Percentiles rank a stretch among this genome's conserved stretches.
Conservation (phyloP, 352 stramenopile genomes). For the Phytophthora sp. region DNA sequence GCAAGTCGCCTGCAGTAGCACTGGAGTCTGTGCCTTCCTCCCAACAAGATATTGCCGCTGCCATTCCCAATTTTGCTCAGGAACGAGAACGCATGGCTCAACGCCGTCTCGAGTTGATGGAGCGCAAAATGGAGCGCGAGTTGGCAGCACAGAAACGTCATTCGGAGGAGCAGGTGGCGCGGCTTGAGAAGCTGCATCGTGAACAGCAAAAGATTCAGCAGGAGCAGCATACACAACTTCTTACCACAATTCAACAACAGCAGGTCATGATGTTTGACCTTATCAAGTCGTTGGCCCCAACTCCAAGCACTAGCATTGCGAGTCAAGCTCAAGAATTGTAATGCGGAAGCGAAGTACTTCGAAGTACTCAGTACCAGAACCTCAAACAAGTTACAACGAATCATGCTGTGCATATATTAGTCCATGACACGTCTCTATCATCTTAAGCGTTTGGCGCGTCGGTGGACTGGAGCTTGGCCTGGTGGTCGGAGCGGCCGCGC, state of each 20-base stretch:
- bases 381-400: too few relatives aligned
- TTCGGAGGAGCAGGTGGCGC: conserved; percentile 35
- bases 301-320: too few relatives aligned
- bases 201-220: conserved; percentile 35
- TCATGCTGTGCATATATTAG: conserved; percentile 41
- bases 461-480: conserved; percentile 45
- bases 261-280: conserved; percentile 38
- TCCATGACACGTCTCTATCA: conserved; percentile 24
- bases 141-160: conserved; percentile 33
- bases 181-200: conserved; percentile 28
- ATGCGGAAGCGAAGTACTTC: too few relatives aligned
- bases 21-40: not conserved
- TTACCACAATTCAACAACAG: conserved; percentile 38
- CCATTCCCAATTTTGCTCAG: not conserved
- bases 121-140: conserved; percentile 37
- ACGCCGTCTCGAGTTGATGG: conserved; percentile 33
- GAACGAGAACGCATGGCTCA: conserved; percentile 24
- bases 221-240: conserved; percentile 29
- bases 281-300: conserved; percentile 29
- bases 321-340: too few relatives aligned
- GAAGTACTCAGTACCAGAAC: too few relatives aligned
- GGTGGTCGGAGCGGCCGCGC: conserved; percentile 66
- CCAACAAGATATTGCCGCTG: not conserved
- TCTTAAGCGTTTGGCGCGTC: too few relatives aligned
- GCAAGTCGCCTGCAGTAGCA: not conserved